Evolutionary conservation across 2,329 filamentous ascomycete genomes (phyloP).

Genomic region (Colletotrichum sp.): DNA sequence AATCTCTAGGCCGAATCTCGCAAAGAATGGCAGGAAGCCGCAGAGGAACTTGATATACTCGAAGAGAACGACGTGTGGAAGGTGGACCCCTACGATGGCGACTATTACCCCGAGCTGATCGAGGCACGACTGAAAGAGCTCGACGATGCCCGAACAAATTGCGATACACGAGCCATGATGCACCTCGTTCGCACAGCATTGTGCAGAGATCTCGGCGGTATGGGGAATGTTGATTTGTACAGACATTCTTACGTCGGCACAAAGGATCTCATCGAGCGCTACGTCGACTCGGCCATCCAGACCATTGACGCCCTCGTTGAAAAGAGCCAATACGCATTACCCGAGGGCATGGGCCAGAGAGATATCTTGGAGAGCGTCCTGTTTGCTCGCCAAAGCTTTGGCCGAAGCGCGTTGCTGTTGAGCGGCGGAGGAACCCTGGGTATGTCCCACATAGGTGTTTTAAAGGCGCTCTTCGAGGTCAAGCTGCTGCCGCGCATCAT

Average conservation of each 20-base stretch:
- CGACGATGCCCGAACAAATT: slow-evolving; percentile 72
- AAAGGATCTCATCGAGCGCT: slow-evolving; percentile 84
- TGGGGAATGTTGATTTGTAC: slow-evolving; percentile 84
- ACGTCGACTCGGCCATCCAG: slow-evolving; percentile 78
- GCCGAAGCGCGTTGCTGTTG: slow-evolving; percentile 80
- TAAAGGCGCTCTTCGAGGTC: slow-evolving; percentile 79
- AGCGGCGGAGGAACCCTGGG: slow-evolving; percentile 90
- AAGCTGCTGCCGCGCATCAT: slow-evolving; percentile 83
- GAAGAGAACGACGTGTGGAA: slow-evolving; percentile 89
- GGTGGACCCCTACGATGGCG: slow-evolving; percentile 58
- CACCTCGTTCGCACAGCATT: slow-evolving; percentile 81
- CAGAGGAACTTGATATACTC: slow-evolving; percentile 76
- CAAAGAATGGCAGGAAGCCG: slow-evolving; percentile 76
- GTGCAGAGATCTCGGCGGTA: slow-evolving; percentile 81
- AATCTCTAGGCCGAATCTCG: slow-evolving; percentile 66
- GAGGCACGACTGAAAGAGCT: slow-evolving; percentile 72
- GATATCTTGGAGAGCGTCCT: slow-evolving; percentile 71
- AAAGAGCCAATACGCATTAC: slow-evolving; percentile 49
- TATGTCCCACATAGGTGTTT: slow-evolving; percentile 89
- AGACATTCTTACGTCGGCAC: slow-evolving; percentile 85
- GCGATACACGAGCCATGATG: slow-evolving; percentile 78
- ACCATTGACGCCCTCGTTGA: slow-evolving; percentile 77
- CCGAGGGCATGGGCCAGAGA: slow-evolving; percentile 61
- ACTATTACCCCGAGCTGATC: slow-evolving; percentile 76
- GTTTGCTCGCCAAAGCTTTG: slow-evolving; percentile 78